Evolutionary conservation across 805 yeast species (phyloP), one percentile per base, ranked within the genome.

Genomic region (Suhomyces sp.): DNA sequence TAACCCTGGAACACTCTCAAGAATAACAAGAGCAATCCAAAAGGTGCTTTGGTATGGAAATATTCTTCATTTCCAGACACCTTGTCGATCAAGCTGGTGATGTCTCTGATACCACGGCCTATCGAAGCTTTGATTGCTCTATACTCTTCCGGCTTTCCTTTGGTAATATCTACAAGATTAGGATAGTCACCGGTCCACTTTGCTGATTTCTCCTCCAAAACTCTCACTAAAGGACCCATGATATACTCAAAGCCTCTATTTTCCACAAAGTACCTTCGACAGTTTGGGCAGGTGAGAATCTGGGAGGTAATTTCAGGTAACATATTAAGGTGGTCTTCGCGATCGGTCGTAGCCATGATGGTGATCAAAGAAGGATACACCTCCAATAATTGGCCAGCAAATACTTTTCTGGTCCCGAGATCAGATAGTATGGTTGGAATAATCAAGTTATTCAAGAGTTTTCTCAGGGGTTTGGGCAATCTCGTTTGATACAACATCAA

Each of bases 401-500:
- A 81, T 12, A 65, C 54, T 0, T 71, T 65, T 58, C 87, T 85
- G 54, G 68, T 74, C 0, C 63, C 60, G 3, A 75, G 55, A 43
- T 83, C 81, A 0, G 84, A 74, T 1, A 87, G 73, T 24, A 86
- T 63, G 0, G 83, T 73, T 0, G 90, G 84, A 8, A 85, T 69
- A 3, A 86, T 56, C 1, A 82, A 62, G 24, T 75, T 69, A 46
- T 80, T 77, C 15, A 87, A 50, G 6, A 64, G 63, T 43, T 72
- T 75, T 61, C 94, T 76, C 6, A 79, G 59, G 3, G 59, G 57
- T 52, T 84, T 83, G 69, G 83, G 74, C 31, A 78, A 78, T 56
- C 94, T 73, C 37, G 81, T 73, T 54, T 87, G 88, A 52, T 85
- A 79, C 53, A 74, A 76, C 35, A 86, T 66, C 20, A 87, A 59